Percentiles rank a stretch among this genome's conserved stretches.
These are phyloP conservation scores for Verticillium longisporum DNA, from an alignment of 2,329 filamentous ascomycete species.

Conservation along the genomic window DNA sequence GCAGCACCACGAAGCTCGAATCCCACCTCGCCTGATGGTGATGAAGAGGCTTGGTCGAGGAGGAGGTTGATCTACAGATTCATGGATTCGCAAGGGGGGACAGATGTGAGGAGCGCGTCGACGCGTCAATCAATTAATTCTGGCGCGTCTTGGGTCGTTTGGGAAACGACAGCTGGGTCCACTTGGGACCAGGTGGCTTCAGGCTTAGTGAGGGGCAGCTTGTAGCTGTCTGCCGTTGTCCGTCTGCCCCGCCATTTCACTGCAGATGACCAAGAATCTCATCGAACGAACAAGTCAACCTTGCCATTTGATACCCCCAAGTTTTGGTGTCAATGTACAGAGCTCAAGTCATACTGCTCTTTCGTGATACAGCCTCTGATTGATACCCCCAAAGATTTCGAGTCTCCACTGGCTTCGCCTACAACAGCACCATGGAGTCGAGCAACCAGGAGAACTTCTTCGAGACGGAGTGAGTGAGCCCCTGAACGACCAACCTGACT, in stretches of 20 bases:
- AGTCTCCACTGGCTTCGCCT: no score
- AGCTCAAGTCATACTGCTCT: neutral
- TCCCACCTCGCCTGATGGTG: neutral
- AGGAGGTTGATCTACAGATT: neutral
- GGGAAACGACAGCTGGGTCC: neutral
- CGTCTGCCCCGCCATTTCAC: neutral
- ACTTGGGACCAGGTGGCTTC: neutral
- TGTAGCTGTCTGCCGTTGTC: no score
- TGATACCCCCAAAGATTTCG: no score
- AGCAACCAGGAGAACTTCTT: constrained; percentile 80
- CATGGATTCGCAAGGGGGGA: neutral
- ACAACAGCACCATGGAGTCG: constrained; percentile 48
- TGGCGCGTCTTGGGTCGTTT: neutral
- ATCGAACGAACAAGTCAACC: neutral
- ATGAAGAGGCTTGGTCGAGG: neutral
- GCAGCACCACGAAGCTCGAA: neutral
- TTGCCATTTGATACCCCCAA: neutral
- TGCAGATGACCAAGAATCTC: neutral
- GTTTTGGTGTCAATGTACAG: neutral
- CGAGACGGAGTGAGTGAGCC: constrained; percentile 76
- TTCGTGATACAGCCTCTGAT: neutral
- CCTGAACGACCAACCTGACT: neutral
- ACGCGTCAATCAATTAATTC: constrained; percentile 22
- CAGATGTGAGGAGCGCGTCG: neutral
- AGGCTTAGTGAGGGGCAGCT: neutral